Evolutionary conservation across 106 monocot species (phyloP).

Genomic region (Dendrobium huoshanense): DNA sequence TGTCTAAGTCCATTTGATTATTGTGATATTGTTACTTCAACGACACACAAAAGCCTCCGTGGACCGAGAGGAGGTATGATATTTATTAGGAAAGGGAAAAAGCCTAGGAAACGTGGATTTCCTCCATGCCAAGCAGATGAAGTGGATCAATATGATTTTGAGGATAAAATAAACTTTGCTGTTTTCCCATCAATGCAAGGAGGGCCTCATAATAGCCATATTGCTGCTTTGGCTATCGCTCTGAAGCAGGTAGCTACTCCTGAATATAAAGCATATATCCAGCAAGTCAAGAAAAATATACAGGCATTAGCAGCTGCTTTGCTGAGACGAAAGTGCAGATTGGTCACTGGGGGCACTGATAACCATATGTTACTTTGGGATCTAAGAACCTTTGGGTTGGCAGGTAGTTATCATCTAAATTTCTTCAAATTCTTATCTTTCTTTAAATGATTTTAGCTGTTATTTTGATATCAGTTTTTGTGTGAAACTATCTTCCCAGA

Average conservation of each 20-base stretch:
- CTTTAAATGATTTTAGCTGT: too few relatives aligned
- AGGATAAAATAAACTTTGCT: slow-evolving; percentile 86
- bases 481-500: too few relatives aligned
- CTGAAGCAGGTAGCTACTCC: slow-evolving; percentile 83
- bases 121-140: slow-evolving; percentile 43
- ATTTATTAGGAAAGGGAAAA: slow-evolving; percentile 84
- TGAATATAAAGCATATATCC: slow-evolving; percentile 92
- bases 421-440: too few relatives aligned
- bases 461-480: too few relatives aligned
- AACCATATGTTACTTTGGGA: slow-evolving; percentile 97
- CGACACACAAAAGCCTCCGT: slow-evolving; percentile 92
- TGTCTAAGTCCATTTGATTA: slow-evolving; percentile 80
- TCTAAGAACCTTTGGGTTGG: slow-evolving; percentile 85
- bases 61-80: slow-evolving; percentile 95
- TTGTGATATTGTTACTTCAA: slow-evolving; percentile 96
- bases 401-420: slow-evolving; percentile 32
- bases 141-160: slow-evolving; percentile 71
- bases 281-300: slow-evolving; percentile 94
- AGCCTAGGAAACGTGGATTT: slow-evolving; percentile 30
- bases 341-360: slow-evolving; percentile 93
- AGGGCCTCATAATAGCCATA: slow-evolving; percentile 94
- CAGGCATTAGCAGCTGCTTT: slow-evolving; percentile 84
- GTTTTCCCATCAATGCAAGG: slow-evolving; percentile 97
- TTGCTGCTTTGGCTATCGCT: slow-evolving; percentile 84
- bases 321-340: slow-evolving; percentile 82